Conservation (phyloP, 2,329 filamentous ascomycete genomes). For the Tolypocladium sp. region DNA sequence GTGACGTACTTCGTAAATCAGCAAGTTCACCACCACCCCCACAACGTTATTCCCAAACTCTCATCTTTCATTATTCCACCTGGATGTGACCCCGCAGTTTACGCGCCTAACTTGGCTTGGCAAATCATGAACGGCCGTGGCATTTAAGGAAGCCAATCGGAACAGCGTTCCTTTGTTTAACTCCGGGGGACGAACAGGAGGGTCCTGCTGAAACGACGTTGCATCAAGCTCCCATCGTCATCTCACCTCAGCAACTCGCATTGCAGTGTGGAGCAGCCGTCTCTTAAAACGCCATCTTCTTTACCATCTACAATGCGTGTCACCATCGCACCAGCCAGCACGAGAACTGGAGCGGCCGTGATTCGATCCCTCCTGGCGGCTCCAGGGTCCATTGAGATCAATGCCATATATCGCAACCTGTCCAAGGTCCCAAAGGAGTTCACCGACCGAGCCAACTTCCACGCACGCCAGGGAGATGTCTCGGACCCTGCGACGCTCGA, state of each 20-base stretch:
- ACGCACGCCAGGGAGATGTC: constrained; percentile 17
- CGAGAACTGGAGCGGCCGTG: constrained; percentile 18
- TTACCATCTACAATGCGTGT: constrained; percentile 11
- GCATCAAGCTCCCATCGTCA: too few species aligned
- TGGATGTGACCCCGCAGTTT: neutral
- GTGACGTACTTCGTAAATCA: too few species aligned
- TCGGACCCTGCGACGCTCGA: constrained; percentile 18
- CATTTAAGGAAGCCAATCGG: too few species aligned
- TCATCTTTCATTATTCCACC: too few species aligned
- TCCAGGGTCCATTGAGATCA: constrained; percentile 7
- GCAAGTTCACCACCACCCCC: too few species aligned
- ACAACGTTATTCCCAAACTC: too few species aligned
- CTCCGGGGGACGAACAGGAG: too few species aligned
- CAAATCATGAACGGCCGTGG: too few species aligned
- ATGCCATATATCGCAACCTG: constrained; percentile 19
- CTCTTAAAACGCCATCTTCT: neutral
- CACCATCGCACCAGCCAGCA: constrained; percentile 21
- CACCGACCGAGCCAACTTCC: constrained; percentile 12
- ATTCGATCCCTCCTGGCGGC: constrained; percentile 17
- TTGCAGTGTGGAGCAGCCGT: too few species aligned
- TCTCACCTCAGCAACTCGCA: neutral
- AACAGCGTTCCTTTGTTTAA: too few species aligned
- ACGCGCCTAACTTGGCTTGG: neutral
- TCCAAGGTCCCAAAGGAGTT: constrained; percentile 19
- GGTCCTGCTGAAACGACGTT: too few species aligned